Conservation (phyloP, 2,329 filamentous ascomycete species). For the Colletotrichum tropicale region DNA sequence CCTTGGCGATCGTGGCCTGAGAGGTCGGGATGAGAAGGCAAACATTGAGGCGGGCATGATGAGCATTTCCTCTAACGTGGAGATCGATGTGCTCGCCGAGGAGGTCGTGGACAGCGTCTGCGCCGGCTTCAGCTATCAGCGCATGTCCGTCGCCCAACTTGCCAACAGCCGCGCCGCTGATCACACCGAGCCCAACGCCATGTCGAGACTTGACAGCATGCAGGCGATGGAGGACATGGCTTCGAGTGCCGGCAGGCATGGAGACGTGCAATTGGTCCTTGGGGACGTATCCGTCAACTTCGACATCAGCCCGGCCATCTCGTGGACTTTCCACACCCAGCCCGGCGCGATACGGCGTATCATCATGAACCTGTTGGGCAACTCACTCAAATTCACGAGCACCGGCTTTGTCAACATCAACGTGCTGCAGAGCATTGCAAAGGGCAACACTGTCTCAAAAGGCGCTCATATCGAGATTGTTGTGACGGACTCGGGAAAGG, state of each 20-base stretch:
- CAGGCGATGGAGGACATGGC: slow-evolving; percentile 19
- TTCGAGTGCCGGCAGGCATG: background rate
- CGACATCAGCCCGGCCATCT: slow-evolving; percentile 49
- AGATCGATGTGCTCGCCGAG: slow-evolving; percentile 35
- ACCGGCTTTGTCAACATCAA: slow-evolving; percentile 33
- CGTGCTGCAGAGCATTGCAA: slow-evolving; percentile 22
- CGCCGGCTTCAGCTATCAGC: slow-evolving; percentile 39
- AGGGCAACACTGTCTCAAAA: background rate
- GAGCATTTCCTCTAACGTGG: slow-evolving; percentile 28
- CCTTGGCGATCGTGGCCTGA: background rate
- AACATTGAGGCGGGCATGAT: slow-evolving; percentile 23
- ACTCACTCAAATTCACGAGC: slow-evolving; percentile 65
- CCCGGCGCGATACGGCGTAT: slow-evolving; percentile 57
- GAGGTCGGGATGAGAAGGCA: background rate
- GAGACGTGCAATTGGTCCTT: background rate
- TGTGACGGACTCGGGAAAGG: slow-evolving; percentile 68
- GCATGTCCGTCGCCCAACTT: slow-evolving; percentile 10
- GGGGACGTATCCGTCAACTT: slow-evolving; percentile 48
- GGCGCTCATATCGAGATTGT: slow-evolving; percentile 37
- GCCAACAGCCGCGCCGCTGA: background rate
- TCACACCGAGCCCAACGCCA: background rate
- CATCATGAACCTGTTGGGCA: slow-evolving; percentile 68
- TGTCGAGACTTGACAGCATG: slow-evolving; percentile 19
- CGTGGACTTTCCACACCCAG: slow-evolving; percentile 60
- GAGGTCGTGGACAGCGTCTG: slow-evolving; percentile 42